Percentiles rank a stretch among this genome's conserved stretches.
phyloP scores from a whole-genome alignment of 2,329 filamentous ascomycete species.

The Colletotrichum higginsianum region DNA sequence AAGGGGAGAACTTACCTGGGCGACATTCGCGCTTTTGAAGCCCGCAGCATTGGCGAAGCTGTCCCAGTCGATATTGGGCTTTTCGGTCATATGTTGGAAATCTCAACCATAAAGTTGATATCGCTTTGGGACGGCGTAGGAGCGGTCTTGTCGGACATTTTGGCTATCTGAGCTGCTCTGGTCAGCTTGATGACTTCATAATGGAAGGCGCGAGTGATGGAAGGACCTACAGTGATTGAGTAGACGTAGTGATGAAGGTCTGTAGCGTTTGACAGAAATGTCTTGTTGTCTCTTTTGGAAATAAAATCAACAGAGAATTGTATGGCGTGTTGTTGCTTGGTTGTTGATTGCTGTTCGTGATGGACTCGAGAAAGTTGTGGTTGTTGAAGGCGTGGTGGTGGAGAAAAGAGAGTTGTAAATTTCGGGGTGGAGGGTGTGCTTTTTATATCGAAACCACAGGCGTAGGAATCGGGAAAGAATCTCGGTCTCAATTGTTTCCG shows the following conservation, averaged over 20 bases:
- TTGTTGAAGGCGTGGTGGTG: neutral
- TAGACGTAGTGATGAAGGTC: neutral
- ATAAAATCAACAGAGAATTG: accelerated
- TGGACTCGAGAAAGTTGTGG: too few species aligned
- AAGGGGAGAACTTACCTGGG: slow-evolving; percentile 54
- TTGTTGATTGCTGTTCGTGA: neutral
- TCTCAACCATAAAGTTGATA: slow-evolving; percentile 60
- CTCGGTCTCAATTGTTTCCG: too few species aligned
- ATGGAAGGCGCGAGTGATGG: neutral
- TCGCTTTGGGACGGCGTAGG: slow-evolving; percentile 57
- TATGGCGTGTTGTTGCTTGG: neutral
- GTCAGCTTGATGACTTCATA: neutral
- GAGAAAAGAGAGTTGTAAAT: neutral
- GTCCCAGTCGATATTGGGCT: slow-evolving; percentile 64
- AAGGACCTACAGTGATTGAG: neutral
- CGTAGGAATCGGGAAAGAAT: neutral
- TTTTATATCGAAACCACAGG: neutral
- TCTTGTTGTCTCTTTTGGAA: accelerated
- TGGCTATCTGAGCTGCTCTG: neutral
- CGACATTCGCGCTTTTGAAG: slow-evolving; percentile 62
- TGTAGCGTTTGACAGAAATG: neutral
- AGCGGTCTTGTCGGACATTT: slow-evolving; percentile 50
- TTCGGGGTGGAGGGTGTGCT: too few species aligned
- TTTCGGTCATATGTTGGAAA: slow-evolving; percentile 61
- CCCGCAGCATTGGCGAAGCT: slow-evolving; percentile 58